These are phyloP conservation scores for Penicillium brasilianum DNA, from an alignment of 2,329 filamentous ascomycete species.

Conservation along the genomic window DNA sequence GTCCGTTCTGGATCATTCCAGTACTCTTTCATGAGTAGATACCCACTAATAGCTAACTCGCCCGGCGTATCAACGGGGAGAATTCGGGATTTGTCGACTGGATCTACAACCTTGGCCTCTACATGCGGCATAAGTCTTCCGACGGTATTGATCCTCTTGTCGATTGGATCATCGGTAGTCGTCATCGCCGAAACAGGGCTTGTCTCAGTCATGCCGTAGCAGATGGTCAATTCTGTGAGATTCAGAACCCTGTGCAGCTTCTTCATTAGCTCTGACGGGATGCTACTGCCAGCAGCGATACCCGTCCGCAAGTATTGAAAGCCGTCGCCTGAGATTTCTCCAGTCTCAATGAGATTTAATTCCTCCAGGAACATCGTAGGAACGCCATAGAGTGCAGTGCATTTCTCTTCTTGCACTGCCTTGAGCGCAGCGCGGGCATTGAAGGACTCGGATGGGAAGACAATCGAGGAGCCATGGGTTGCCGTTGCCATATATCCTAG, in stretches of 20 bases:
- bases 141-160: conserved; percentile 74
- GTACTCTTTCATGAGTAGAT: conserved; percentile 90
- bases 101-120: conserved; percentile 75
- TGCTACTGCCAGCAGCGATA: conserved; percentile 85
- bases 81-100: conserved; percentile 62
- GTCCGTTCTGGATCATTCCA: conserved; percentile 76
- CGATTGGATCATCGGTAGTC: conserved; percentile 72
- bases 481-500: conserved; percentile 96
- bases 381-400: conserved; percentile 81
- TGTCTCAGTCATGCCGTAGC: conserved; percentile 97
- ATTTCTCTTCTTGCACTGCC: conserved; percentile 66
- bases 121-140: conserved; percentile 87
- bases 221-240: conserved; percentile 82
- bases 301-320: conserved; percentile 79
- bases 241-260: conserved; percentile 73
- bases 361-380: conserved; percentile 94
- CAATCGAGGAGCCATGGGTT: conserved; percentile 77
- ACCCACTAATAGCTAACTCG: conserved; percentile 82
- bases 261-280: conserved; percentile 75
- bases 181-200: conserved; percentile 77
- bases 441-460: conserved; percentile 88
- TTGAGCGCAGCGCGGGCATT: conserved; percentile 74
- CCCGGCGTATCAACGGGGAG: conserved; percentile 71
- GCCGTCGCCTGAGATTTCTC: conserved; percentile 54
- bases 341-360: conserved; percentile 72